phyloP scores from a whole-genome alignment of 2,329 filamentous ascomycete genomes.

The Nannizzia gypsea region DNA sequence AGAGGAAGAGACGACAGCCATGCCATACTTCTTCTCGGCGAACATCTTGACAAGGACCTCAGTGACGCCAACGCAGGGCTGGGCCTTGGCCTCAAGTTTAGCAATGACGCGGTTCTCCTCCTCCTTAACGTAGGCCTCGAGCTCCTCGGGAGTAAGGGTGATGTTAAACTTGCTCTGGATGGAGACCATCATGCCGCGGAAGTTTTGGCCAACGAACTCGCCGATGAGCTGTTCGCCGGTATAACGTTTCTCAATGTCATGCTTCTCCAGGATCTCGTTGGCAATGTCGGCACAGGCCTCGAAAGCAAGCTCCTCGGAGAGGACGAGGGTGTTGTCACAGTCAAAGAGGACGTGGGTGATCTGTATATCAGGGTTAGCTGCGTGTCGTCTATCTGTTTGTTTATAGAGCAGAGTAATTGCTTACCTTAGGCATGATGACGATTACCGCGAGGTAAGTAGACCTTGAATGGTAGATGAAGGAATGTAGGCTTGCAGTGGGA shows the following conservation, averaged over 20 bases:
- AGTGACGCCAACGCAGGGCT: slow-evolving; percentile 58
- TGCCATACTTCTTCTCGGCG: slow-evolving; percentile 51
- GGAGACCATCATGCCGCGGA: slow-evolving; percentile 75
- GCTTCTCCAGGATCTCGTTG: slow-evolving; percentile 67
- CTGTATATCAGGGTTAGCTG: slow-evolving; percentile 24
- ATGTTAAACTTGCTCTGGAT: slow-evolving; percentile 69
- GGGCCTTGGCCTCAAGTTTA: slow-evolving; percentile 58
- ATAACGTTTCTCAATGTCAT: slow-evolving; percentile 56
- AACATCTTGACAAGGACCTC: slow-evolving; percentile 55
- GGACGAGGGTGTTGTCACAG: slow-evolving; percentile 78
- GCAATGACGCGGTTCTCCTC: slow-evolving; percentile 77
- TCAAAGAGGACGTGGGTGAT: slow-evolving; percentile 65
- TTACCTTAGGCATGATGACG: slow-evolving; percentile 25
- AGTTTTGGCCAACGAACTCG: slow-evolving; percentile 89
- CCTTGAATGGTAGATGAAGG: not conserved
- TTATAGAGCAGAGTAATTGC: not conserved
- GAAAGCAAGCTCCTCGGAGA: slow-evolving; percentile 83
- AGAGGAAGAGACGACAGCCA: slow-evolving; percentile 72
- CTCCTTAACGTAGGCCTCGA: slow-evolving; percentile 59
- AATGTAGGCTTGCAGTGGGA: not conserved
- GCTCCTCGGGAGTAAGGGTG: slow-evolving; percentile 52
- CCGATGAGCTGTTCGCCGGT: slow-evolving; percentile 65
- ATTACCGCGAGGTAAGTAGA: no score
- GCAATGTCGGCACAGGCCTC: slow-evolving; percentile 80
- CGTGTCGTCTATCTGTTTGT: not conserved